Evolutionary conservation across 129 eudicot genomes (phyloP).

Genomic region (Logfia minima): DNA sequence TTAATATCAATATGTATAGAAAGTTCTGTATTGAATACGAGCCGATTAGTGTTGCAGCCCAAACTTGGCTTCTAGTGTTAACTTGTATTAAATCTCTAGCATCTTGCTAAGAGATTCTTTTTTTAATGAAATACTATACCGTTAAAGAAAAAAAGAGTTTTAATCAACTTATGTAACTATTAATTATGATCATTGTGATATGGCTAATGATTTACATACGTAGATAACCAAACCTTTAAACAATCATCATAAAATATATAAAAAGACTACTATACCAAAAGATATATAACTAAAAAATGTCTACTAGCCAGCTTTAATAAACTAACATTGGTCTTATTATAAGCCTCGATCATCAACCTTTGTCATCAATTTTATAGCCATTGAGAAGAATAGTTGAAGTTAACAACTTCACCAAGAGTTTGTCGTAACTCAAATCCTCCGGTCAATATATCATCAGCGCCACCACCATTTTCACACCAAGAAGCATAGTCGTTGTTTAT

Average conservation of each 20-base stretch:
- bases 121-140: too few relatives aligned
- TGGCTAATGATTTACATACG: too few relatives aligned
- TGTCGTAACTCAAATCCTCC: constrained; percentile 24
- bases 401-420: constrained; percentile 33
- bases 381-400: constrained; percentile 23
- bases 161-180: too few relatives aligned
- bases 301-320: neutral
- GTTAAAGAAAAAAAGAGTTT: neutral
- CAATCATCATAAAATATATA: too few relatives aligned
- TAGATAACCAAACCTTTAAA: too few relatives aligned
- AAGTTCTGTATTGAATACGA: too few relatives aligned
- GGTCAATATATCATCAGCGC: constrained; percentile 6
- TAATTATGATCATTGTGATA: too few relatives aligned
- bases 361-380: neutral
- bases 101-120: too few relatives aligned
- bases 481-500: constrained; percentile 22
- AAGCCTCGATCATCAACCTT: constrained; percentile 3
- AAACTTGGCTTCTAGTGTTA: too few relatives aligned
- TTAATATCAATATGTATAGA: too few relatives aligned
- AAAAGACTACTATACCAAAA: neutral
- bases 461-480: constrained; percentile 26
- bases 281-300: constrained; percentile 10
- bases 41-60: too few relatives aligned
- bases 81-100: too few relatives aligned
- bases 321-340: neutral